Evolutionary conservation across 495 filamentous ascomycete species (phyloP).

Genomic region (Coniosporium apollinis): DNA sequence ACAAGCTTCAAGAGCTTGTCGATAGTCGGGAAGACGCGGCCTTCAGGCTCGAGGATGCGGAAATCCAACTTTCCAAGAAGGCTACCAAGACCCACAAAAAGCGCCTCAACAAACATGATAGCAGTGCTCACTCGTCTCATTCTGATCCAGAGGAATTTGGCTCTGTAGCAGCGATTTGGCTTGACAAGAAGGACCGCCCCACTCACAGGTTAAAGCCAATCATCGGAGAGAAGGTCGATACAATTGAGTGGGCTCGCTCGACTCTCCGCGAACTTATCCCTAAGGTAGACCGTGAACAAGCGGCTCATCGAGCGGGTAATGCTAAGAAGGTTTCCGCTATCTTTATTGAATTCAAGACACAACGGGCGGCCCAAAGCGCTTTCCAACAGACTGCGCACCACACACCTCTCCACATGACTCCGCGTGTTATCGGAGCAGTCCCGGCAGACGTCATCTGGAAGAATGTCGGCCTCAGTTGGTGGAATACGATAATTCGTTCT

Average conservation of each 20-base stretch:
- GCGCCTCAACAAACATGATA: background rate
- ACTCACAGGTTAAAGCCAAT: constrained; percentile 13
- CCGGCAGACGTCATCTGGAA: constrained; percentile 23
- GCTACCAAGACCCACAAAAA: constrained; percentile 9
- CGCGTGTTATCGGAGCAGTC: constrained; percentile 15
- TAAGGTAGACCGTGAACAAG: constrained; percentile 6
- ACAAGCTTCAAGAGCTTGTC: constrained; percentile 16
- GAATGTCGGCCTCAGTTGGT: constrained; percentile 13
- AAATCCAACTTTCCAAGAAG: constrained; percentile 13
- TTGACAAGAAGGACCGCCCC: constrained; percentile 10
- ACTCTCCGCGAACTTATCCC: constrained; percentile 9
- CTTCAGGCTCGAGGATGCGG: constrained; percentile 18
- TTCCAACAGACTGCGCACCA: constrained; percentile 14
- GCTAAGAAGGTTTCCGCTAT: constrained; percentile 12
- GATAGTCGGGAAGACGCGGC: constrained; percentile 10
- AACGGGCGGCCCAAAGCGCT: constrained; percentile 19
- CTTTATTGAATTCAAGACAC: constrained; percentile 21
- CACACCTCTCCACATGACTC: constrained; percentile 11
- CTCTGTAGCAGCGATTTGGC: background rate
- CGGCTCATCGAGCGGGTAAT: constrained; percentile 6
- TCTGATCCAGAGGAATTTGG: constrained; percentile 2
- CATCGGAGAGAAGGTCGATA: constrained; percentile 18
- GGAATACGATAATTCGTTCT: constrained; percentile 15
- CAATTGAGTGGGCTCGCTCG: constrained; percentile 15
- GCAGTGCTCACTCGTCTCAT: constrained; percentile 3